phyloP scores from a whole-genome alignment of 768 basidiomycete species.

The Tricholoma matsutake region DNA sequence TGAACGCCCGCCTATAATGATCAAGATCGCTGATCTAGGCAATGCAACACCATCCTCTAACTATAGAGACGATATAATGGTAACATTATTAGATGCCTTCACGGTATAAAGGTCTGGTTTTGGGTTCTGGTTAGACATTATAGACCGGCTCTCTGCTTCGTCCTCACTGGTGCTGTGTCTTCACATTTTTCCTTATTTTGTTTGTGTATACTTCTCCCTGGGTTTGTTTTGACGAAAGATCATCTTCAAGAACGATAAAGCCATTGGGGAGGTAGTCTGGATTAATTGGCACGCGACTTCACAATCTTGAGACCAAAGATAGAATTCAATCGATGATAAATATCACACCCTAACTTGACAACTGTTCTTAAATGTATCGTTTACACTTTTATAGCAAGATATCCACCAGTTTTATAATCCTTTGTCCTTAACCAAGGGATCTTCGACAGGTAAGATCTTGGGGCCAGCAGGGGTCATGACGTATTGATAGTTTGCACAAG shows the following conservation, averaged over 20 bases:
- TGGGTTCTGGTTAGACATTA: neutral
- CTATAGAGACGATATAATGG: constrained; percentile 84
- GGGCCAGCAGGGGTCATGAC: constrained; percentile 63
- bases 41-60: constrained; percentile 92
- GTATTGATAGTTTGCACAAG: constrained; percentile 74
- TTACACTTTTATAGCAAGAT: constrained; percentile 77
- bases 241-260: constrained; percentile 88
- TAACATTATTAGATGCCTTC: constrained; percentile 10
- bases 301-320: constrained; percentile 81
- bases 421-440: constrained; percentile 68
- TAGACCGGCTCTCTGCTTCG: neutral
- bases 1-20: constrained; percentile 52
- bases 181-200: constrained; percentile 2
- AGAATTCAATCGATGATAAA: constrained; percentile 15
- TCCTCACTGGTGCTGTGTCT: neutral
- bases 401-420: constrained; percentile 83
- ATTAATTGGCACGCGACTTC: too few species aligned
- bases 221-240: constrained; percentile 48
- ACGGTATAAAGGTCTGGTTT: neutral
- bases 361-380: constrained; percentile 79
- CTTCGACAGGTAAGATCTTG: constrained; percentile 69
- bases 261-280: too few species aligned
- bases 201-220: neutral
- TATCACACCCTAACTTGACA: constrained; percentile 82
- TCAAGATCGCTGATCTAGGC: constrained; percentile 94